These are phyloP conservation scores for Rheum nobile DNA, from an alignment of 148 eudicot genomes.

Conservation along the genomic window DNA sequence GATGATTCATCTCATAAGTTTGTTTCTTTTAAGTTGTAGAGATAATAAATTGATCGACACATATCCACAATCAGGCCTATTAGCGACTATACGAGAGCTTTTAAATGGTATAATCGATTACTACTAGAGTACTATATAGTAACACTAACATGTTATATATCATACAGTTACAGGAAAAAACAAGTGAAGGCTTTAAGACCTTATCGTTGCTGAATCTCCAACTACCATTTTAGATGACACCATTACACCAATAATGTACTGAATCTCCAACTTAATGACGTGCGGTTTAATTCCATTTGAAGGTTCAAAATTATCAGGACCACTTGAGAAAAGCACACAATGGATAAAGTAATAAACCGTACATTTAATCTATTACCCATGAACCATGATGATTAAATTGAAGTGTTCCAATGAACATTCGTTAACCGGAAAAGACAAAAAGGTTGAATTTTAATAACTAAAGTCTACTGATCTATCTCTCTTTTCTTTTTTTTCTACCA, in stretches of 20 bases:
- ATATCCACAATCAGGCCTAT: no score
- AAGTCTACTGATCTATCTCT: neutral
- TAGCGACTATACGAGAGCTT: no score
- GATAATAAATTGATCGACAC: no score
- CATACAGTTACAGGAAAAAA: no score
- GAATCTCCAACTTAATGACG: neutral
- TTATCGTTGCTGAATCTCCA: neutral
- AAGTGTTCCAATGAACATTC: neutral
- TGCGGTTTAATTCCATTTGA: neutral
- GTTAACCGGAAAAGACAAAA: neutral
- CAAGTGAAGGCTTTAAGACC: no score
- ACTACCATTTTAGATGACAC: neutral
- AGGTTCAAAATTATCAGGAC: neutral
- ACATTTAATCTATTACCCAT: neutral
- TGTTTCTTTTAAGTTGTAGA: no score
- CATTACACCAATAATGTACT: neutral
- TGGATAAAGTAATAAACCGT: neutral
- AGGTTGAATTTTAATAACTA: neutral
- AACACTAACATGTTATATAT: no score
- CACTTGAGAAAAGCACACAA: neutral
- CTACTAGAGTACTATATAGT: no score
- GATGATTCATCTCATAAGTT: no score
- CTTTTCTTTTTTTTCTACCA: neutral
- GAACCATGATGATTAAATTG: neutral
- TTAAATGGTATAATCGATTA: no score